These are phyloP conservation scores for Mentha longifolia DNA, from an alignment of 257 asterid genomes.

Conservation along the genomic window DNA sequence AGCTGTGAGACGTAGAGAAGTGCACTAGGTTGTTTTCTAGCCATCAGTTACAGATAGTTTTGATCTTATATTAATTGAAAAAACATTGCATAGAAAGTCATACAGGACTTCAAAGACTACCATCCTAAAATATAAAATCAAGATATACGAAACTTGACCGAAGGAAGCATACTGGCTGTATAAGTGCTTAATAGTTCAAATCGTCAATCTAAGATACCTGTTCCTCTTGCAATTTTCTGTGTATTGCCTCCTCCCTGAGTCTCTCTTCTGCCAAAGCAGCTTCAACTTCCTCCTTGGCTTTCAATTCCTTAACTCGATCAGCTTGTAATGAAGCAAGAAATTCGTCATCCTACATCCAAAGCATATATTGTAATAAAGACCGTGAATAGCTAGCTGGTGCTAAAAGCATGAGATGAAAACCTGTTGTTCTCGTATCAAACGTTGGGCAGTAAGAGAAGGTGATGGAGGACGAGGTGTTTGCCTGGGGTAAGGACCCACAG, in stretches of 20 bases:
- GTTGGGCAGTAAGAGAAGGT: conserved; percentile 92
- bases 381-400: conserved; percentile 21
- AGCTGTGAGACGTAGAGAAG: neutral
- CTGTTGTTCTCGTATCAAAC: conserved; percentile 95
- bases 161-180: neutral
- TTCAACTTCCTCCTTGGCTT: conserved; percentile 96
- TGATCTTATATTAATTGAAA: neutral
- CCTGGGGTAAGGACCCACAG: conserved; percentile 52
- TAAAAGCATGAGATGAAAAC: conserved; percentile 41
- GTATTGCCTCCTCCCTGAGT: conserved; percentile 76
- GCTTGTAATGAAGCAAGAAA: conserved; percentile 96
- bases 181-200: conserved; percentile 8
- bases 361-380: conserved; percentile 25
- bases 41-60: neutral
- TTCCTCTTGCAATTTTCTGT: conserved; percentile 65
- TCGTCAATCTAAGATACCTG: conserved; percentile 49
- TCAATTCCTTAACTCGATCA: conserved; percentile 94
- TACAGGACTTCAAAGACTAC: conserved; percentile 1
- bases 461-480: conserved; percentile 83
- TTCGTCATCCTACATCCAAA: conserved; percentile 79
- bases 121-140: neutral
- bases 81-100: neutral
- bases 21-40: neutral
- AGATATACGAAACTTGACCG: neutral
- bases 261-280: conserved; percentile 81